Conservation (phyloP, 2,329 filamentous ascomycete genomes). For the Xylaria arbuscula region DNA sequence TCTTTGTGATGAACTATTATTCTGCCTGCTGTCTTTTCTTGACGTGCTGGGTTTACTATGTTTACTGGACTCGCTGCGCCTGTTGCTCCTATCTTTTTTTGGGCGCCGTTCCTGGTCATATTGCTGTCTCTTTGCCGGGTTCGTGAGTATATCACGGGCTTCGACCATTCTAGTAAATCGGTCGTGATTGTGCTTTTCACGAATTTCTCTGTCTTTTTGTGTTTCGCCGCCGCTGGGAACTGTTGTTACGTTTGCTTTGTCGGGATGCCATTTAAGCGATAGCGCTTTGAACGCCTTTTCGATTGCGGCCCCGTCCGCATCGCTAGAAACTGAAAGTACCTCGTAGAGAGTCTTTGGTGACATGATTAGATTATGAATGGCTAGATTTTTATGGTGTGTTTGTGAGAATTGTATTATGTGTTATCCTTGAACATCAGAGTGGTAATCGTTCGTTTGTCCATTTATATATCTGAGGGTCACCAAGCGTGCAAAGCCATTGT, state of each 20-base stretch:
- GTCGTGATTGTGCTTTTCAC: constrained; percentile 21
- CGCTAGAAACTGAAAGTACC: background rate
- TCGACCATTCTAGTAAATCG: background rate
- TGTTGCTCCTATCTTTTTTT: too few species aligned
- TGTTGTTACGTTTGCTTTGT: constrained; percentile 16
- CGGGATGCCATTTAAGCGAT: constrained; percentile 4
- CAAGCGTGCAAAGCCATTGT: too few species aligned
- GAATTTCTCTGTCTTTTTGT: background rate
- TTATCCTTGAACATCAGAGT: too few species aligned
- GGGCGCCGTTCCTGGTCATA: background rate
- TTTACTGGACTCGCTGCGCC: too few species aligned
- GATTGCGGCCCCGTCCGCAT: constrained; percentile 8
- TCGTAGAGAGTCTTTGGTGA: constrained; percentile 15
- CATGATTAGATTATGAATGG: background rate
- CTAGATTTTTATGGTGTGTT: too few species aligned
- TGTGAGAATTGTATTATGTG: too few species aligned
- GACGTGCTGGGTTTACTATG: too few species aligned
- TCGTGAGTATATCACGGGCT: constrained; percentile 15
- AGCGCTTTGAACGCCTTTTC: constrained; percentile 23
- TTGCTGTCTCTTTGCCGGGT: background rate
- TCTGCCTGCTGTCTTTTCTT: too few species aligned
- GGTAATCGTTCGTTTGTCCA: too few species aligned
- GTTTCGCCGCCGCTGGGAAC: background rate
- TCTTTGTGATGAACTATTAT: too few species aligned
- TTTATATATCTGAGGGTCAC: too few species aligned